A percentile compares a stretch with the other conserved stretches of the same genome.
phyloP scores from a whole-genome alignment of 306 rosid species.

The Lablab purpureus region DNA sequence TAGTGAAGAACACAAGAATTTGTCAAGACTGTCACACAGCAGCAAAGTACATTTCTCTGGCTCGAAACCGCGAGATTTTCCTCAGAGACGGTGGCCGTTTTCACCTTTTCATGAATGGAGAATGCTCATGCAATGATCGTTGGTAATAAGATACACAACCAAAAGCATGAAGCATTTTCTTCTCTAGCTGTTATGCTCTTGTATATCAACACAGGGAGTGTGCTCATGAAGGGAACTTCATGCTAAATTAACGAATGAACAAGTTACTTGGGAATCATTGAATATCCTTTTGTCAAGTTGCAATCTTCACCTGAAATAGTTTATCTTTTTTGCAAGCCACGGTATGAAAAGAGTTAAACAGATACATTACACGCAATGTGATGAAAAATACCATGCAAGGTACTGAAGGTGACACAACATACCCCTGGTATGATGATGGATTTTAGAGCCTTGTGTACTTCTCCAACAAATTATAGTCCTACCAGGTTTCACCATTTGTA shows the following conservation, averaged over 20 bases:
- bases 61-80: constrained; percentile 55
- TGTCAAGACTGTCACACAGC: constrained; percentile 71
- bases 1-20: constrained; percentile 69
- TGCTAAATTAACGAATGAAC: constrained; percentile 32
- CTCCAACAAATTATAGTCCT: constrained; percentile 1
- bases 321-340: constrained; percentile 29
- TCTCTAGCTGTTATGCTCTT: constrained; percentile 22
- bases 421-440: not conserved
- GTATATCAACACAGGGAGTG: constrained; percentile 7
- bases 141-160: constrained; percentile 48
- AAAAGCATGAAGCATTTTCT: constrained; percentile 11
- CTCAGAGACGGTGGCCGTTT: constrained; percentile 66
- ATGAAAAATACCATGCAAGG: not conserved
- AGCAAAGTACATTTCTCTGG: constrained; percentile 70
- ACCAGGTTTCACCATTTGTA: constrained; percentile 7
- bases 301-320: constrained; percentile 27
- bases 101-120: constrained; percentile 71
- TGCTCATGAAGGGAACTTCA: constrained; percentile 26
- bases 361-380: not conserved
- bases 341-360: constrained; percentile 8
- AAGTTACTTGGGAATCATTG: constrained; percentile 33
- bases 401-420: constrained; percentile 12
- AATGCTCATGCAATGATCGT: constrained; percentile 70
- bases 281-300: constrained; percentile 16
- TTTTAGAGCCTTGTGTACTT: constrained; percentile 10